Evolutionary conservation across 2,329 filamentous ascomycete species (phyloP), one percentile per base, ranked within the genome.

Genomic region (Cercospora zeae-maydis): DNA sequence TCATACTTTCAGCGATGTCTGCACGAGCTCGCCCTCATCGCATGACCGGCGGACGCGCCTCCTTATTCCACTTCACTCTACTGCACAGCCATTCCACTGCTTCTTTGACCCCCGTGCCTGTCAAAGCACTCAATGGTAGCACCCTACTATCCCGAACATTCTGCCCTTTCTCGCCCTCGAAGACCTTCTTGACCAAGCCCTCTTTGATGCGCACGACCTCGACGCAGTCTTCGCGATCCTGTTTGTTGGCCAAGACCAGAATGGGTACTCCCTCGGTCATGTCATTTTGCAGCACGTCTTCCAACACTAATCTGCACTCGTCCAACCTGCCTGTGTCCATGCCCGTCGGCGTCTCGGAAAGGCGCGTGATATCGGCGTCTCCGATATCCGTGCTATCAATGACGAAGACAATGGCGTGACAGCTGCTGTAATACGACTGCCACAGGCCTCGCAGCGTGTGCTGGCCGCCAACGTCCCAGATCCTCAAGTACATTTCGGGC

Each of bases 181-280:
- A 95, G 21, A 99, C 93, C 79, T 90, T 92, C 78, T 96, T 89
- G 57, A 99, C 93, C 59, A 98, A 82, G 0, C 93, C 95, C 77
- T 99, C 95, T 79, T 99, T 99, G 75, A 99, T 97, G 68, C 92
- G 83, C 64, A 98, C 93, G 1, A 97, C 95, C 82, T 99, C 95
- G 58, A 98, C 91, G 70, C 93, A 98, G 77, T 98, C 95, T 78
- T 99, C 95, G 1, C 93, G 82, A 76, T 99, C 95, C 79, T 99
- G 95, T 79, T 99, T 99, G 76, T 99, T 99, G 65, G 95, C 95
- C 68, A 99, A 80, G 54, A 99, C 91, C 61, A 99, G 79, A 60
- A 99, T 83, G 21, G 95, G 95, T 65, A 99, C 92, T 11, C 95
- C 93, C 71, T 92, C 91, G 2, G 93, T 91, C 73, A 96, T 92